phyloP scores from a whole-genome alignment of 345 rosid species.

The Salix brachista region DNA sequence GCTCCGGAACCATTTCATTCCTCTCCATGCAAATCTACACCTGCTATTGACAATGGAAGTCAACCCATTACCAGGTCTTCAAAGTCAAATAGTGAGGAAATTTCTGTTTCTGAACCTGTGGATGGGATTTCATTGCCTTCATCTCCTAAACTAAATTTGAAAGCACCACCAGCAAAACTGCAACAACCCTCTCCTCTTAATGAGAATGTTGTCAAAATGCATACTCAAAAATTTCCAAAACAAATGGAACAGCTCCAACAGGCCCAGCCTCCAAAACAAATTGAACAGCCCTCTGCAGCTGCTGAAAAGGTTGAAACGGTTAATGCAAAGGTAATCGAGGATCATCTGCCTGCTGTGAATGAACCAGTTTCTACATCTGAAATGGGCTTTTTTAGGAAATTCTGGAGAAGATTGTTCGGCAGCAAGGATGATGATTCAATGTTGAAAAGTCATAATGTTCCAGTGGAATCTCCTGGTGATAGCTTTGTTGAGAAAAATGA shows the following conservation, averaged over 20 bases:
- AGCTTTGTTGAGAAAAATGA: conserved; percentile 15
- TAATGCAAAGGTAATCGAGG: conserved; percentile 9
- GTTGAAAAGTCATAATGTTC: conserved; percentile 16
- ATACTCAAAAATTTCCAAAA: conserved; percentile 4
- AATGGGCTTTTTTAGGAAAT: conserved; percentile 34
- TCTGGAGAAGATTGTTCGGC: conserved; percentile 50
- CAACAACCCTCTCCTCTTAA: conserved; percentile 16
- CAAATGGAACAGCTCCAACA: conserved; percentile 16
- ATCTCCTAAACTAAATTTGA: conserved; percentile 11
- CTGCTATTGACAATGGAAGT: conserved; percentile 11
- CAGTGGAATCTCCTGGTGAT: conserved; percentile 20
- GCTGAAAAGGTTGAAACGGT: conserved; percentile 15
- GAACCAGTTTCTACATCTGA: conserved; percentile 33
- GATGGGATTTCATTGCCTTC: conserved; percentile 11
- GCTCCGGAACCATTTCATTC: conserved; percentile 29
- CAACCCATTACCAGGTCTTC: conserved; percentile 4
- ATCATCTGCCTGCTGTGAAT: conserved; percentile 10
- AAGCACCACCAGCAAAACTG: conserved; percentile 15
- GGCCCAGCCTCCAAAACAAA: conserved; percentile 10
- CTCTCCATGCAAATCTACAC: conserved; percentile 2
- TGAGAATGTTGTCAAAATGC: conserved; percentile 22
- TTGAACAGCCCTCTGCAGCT: conserved; percentile 18
- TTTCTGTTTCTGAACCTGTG: conserved; percentile 16
- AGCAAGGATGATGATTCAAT: conserved; percentile 17
- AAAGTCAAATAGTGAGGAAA: conserved; percentile 21